Percentiles rank a stretch among this genome's conserved stretches.
Evolutionary conservation across 2,329 filamentous ascomycete genomes (phyloP).

Genomic region (Colletotrichum cereale): DNA sequence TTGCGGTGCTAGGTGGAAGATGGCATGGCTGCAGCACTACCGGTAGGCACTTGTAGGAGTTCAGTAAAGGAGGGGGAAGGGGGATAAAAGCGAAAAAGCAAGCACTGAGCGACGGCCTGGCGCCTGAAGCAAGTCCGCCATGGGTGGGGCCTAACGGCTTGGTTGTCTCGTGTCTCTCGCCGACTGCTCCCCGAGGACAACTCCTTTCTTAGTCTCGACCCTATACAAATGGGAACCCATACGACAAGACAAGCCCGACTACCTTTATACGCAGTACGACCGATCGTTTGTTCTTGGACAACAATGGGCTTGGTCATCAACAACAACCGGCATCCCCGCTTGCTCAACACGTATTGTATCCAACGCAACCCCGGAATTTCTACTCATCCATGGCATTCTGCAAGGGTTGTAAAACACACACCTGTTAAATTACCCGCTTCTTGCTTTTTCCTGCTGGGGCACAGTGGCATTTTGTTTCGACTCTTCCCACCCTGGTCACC

Average conservation of each 20-base stretch:
- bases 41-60: constrained; percentile 3
- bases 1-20: constrained; percentile 1
- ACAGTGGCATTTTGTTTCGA: constrained; percentile 8
- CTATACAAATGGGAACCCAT: background rate
- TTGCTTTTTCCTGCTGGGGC: constrained; percentile 9
- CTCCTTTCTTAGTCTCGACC: background rate
- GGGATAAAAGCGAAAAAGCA: constrained; percentile 11
- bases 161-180: constrained; percentile 13
- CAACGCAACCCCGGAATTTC: background rate
- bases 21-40: constrained; percentile 20
- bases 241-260: background rate
- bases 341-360: background rate
- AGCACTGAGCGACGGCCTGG: background rate
- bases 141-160: constrained; percentile 6
- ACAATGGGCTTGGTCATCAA: background rate
- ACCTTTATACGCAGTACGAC: too few relatives aligned
- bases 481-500: constrained; percentile 10
- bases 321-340: background rate
- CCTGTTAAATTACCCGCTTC: background rate
- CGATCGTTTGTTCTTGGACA: background rate
- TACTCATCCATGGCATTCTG: background rate
- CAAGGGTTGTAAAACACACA: background rate
- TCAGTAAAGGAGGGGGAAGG: background rate
- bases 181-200: constrained; percentile 10
- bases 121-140: constrained; percentile 16